Conservation (phyloP, 2,329 filamentous ascomycete genomes). For the Penicillium sumatraense region DNA sequence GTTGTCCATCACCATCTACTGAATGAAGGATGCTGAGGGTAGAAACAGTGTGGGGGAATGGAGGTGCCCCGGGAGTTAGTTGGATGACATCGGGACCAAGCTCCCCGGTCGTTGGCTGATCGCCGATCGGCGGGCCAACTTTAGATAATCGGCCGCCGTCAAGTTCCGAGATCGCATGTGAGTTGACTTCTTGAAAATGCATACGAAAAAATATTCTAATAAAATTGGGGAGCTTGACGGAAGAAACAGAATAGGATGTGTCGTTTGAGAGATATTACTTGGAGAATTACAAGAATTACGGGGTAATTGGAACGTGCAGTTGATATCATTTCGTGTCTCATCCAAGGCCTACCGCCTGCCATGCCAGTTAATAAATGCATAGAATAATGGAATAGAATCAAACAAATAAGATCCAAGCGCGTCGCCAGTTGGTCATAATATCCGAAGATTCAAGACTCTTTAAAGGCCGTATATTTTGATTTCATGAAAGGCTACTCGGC, state of each 20-base stretch:
- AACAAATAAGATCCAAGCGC: not conserved
- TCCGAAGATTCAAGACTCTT: not conserved
- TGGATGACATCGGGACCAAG: constrained; percentile 5
- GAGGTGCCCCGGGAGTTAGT: not conserved
- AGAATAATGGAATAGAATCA: constrained; percentile 3
- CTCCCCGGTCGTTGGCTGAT: constrained; percentile 16
- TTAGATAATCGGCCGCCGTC: constrained; percentile 22
- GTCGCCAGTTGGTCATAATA: constrained; percentile 5
- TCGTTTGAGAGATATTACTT: not conserved
- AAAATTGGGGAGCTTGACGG: not conserved
- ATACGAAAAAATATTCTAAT: not conserved
- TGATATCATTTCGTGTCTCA: constrained; percentile 25
- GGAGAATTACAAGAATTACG: not conserved
- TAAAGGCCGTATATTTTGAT: constrained; percentile 14
- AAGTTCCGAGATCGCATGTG: constrained; percentile 1
- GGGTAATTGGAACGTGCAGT: constrained; percentile 4
- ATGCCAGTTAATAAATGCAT: constrained; percentile 18
- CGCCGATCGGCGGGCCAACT: constrained; percentile 19
- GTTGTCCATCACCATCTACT: constrained; percentile 18
- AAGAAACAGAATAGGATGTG: not conserved
- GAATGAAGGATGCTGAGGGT: not conserved
- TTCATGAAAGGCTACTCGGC: not conserved
- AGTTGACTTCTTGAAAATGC: not conserved
- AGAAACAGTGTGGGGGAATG: not conserved
- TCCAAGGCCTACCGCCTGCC: constrained; percentile 15